Evolutionary conservation across 495 filamentous ascomycete genomes (phyloP), one percentile per base, ranked within the genome.

Genomic region (Lasiosphaeriaceae sp.): DNA sequence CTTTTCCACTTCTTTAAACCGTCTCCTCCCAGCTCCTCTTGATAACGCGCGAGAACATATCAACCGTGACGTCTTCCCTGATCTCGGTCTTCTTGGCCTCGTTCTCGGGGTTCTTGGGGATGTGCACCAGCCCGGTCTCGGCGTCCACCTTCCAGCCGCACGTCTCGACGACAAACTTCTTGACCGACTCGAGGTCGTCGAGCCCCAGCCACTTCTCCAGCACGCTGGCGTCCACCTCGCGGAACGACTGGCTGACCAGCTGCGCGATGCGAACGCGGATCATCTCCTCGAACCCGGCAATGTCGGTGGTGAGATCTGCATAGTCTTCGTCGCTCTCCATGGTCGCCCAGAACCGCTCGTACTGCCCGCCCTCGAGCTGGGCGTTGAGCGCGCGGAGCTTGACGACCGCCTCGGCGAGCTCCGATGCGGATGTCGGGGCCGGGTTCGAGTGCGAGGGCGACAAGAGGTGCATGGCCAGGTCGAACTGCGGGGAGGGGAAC

Each of bases 11-110:
- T 5, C 4, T 34, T 55, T 76, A 91, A 56, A 87, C 87, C 54
- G 89, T 86, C 71, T 96, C 91, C 79, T 98, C 94, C 77, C 92
- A 97, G 19, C 89, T 87, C 59, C 94, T 78, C 64, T 87, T 82
- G 66, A 97, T 85, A 57, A 97, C 85, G 52, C 87, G 77, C 35
- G 82, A 72, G 69, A 92, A 92, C 75, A 92, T 91, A 53, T 96
- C 93, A 57, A 99, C 91, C 77, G 90, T 89, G 47, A 99, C 95
- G 59, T 91, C 90, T 80, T 99, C 95, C 72, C 93, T 84, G 68
- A 96, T 92, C 64, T 97, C 89, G 43, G 90, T 90, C 65, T 92
- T 93, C 81, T 94, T 92, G 26, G 90, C 95, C 83, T 97, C 92
- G 73, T 99, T 99, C 80, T 99, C 95, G 73, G 94, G 88, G 73